Evolutionary conservation across 768 basidiomycete genomes (phyloP).

Genomic region (Harrya chromipes): DNA sequence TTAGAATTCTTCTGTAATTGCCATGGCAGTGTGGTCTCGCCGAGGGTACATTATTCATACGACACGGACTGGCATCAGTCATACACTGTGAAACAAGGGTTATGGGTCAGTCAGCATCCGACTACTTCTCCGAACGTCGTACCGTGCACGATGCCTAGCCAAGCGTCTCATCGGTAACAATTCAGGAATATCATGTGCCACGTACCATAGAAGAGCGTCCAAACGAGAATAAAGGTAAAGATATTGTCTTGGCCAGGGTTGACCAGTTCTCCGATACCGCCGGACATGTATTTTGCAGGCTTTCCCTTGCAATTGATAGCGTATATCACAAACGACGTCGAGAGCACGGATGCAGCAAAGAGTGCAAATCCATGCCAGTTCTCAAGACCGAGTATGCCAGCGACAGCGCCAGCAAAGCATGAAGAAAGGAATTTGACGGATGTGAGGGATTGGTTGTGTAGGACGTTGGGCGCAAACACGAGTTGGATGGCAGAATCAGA

Average conservation of each 20-base stretch:
- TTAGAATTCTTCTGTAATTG: neutral
- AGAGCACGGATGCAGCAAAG: slow-evolving; percentile 64
- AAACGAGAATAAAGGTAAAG: slow-evolving; percentile 87
- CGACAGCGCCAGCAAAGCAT: slow-evolving; percentile 83
- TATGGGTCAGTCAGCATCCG: slow-evolving; percentile 6
- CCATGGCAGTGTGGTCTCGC: neutral
- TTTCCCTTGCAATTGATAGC: slow-evolving; percentile 67
- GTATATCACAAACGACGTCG: slow-evolving; percentile 64
- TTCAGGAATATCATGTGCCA: slow-evolving; percentile 7
- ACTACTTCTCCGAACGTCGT: slow-evolving; percentile 11
- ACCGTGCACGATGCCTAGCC: slow-evolving; percentile 49
- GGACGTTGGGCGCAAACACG: slow-evolving; percentile 64
- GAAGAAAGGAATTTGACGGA: slow-evolving; percentile 79
- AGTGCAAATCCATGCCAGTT: slow-evolving; percentile 81
- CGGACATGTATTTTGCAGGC: slow-evolving; percentile 59
- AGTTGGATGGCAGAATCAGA: slow-evolving; percentile 53
- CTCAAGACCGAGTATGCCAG: slow-evolving; percentile 86
- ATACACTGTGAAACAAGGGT: slow-evolving; percentile 35
- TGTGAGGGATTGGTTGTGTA: slow-evolving; percentile 56
- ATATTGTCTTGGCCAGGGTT: slow-evolving; percentile 89
- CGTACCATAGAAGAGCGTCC: slow-evolving; percentile 92
- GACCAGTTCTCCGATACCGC: slow-evolving; percentile 63
- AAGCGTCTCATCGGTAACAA: slow-evolving; percentile 1
- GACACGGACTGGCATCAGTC: slow-evolving; percentile 33
- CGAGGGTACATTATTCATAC: no score